Evolutionary conservation across 176 grass and related monocot genomes (phyloP).

Genomic region (Alloteropsis semialata): DNA sequence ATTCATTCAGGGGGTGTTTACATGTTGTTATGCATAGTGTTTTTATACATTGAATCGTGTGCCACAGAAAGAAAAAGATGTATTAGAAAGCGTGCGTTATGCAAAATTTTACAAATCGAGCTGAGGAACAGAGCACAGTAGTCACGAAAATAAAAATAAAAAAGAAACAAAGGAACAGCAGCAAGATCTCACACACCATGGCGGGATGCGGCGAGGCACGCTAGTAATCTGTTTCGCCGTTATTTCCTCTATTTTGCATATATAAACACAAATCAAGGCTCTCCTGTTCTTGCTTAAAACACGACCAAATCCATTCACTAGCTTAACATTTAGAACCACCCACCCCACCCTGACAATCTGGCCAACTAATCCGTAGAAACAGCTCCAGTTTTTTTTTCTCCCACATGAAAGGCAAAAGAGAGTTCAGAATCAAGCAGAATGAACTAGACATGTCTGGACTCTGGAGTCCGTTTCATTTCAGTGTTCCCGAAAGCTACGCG

Average conservation of each 20-base stretch:
- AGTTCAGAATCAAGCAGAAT: neutral
- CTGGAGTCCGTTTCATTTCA: no score
- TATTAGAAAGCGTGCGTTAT: no score
- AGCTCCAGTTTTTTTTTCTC: neutral
- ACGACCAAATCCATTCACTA: neutral
- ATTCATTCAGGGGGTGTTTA: no score
- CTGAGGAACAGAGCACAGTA: neutral
- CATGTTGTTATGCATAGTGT: no score
- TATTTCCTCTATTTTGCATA: neutral
- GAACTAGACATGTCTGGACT: neutral
- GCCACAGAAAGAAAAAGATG: no score
- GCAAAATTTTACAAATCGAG: no score
- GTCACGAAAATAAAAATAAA: no score
- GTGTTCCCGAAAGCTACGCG: neutral
- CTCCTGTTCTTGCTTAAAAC: neutral
- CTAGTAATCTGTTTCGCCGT: neutral
- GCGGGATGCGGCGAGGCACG: no score
- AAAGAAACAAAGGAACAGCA: neutral
- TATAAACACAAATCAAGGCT: neutral
- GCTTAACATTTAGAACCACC: neutral
- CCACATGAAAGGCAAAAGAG: neutral
- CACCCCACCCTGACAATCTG: neutral
- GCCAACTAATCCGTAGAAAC: neutral
- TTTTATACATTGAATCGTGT: no score
- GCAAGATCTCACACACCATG: no score